phyloP scores from a whole-genome alignment of 345 rosid genomes.

The Acer negundo region DNA sequence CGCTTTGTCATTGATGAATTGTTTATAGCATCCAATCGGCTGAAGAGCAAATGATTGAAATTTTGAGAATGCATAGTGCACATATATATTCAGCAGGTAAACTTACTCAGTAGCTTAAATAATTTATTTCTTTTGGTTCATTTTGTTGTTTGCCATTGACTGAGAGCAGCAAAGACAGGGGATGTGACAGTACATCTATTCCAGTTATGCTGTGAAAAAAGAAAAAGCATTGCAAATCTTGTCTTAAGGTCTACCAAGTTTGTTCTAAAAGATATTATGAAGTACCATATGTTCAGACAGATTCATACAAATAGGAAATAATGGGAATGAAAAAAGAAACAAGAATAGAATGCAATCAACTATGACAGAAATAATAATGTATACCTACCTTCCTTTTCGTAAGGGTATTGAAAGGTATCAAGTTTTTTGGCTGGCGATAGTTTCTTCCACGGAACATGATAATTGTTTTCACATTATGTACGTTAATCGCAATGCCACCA shows the following conservation, averaged over 20 bases:
- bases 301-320: background rate
- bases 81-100: background rate
- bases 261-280: background rate
- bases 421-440: constrained; percentile 90
- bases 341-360: constrained; percentile 9
- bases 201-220: too few species aligned
- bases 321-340: background rate
- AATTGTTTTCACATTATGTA: constrained; percentile 88
- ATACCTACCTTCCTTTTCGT: constrained; percentile 85
- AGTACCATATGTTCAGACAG: background rate
- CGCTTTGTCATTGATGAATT: background rate
- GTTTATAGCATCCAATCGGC: background rate
- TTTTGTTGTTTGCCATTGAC: background rate
- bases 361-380: background rate
- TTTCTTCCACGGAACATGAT: constrained; percentile 98
- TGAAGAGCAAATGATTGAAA: background rate
- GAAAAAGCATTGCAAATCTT: background rate
- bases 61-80: background rate
- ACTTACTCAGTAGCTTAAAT: background rate
- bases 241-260: background rate
- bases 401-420: constrained; percentile 93
- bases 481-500: constrained; percentile 83
- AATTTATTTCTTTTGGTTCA: background rate
- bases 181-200: background rate
- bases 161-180: background rate